phyloP scores from a whole-genome alignment of 108 stramenopile genomes.

The Chaetoceros tenuissimus region DNA sequence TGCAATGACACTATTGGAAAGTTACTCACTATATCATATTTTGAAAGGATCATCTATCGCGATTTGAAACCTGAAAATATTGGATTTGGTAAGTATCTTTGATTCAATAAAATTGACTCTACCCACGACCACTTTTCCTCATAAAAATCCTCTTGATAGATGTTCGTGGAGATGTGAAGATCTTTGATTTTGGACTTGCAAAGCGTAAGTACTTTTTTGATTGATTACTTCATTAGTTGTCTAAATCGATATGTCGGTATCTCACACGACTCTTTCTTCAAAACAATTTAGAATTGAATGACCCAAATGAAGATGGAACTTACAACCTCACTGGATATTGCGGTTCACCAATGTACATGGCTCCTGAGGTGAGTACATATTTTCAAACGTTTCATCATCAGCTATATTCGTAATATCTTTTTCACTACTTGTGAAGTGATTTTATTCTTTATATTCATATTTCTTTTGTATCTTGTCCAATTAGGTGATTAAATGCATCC shows the following conservation, averaged over 20 bases:
- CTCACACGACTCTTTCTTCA: too few relatives aligned
- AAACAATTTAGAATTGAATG: background rate
- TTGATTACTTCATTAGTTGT: too few relatives aligned
- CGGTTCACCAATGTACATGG: background rate
- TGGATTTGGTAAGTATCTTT: background rate
- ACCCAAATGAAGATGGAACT: background rate
- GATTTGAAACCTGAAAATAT: too few relatives aligned
- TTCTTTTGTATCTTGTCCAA: background rate
- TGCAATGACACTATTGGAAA: too few relatives aligned
- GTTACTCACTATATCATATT: too few relatives aligned
- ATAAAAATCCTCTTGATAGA: slow-evolving; percentile 2
- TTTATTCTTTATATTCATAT: too few relatives aligned
- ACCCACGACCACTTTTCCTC: background rate
- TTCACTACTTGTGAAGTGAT: too few relatives aligned
- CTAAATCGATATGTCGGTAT: too few relatives aligned
- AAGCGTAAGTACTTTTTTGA: too few relatives aligned
- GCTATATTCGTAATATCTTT: too few relatives aligned
- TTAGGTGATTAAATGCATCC: background rate
- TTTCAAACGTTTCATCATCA: background rate
- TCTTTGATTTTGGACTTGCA: slow-evolving; percentile 1
- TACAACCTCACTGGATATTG: background rate
- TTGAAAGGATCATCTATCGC: background rate
- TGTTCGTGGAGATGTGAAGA: slow-evolving; percentile 35
- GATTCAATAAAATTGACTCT: background rate
- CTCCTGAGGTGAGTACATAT: background rate